Percentiles rank a stretch among this genome's conserved stretches.
Conservation (phyloP, 345 rosid genomes). For the Dipteronia sinensis region DNA sequence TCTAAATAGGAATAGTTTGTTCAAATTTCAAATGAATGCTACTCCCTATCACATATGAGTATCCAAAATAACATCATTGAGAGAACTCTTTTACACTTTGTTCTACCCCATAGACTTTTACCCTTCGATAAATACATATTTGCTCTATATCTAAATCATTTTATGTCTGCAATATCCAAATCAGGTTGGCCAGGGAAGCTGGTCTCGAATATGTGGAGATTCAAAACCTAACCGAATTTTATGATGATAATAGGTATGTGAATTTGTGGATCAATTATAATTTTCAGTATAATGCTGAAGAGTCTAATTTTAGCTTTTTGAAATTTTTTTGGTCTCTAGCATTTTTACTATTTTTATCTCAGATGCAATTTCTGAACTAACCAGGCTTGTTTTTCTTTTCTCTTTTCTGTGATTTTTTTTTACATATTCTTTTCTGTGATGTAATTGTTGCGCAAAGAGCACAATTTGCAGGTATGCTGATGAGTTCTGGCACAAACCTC, state of each 20-base stretch:
- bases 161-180: slow-evolving; percentile 11
- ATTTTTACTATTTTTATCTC: background rate
- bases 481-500: slow-evolving; percentile 72
- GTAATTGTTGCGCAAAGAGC: slow-evolving; percentile 43
- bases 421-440: background rate
- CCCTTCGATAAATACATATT: background rate
- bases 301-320: background rate
- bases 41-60: background rate
- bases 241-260: slow-evolving; percentile 82
- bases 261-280: background rate
- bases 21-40: background rate
- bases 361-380: slow-evolving; percentile 11
- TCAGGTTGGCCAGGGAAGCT: slow-evolving; percentile 95
- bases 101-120: background rate
- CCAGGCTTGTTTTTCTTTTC: slow-evolving; percentile 20
- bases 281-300: background rate
- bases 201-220: slow-evolving; percentile 95
- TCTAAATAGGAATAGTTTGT: background rate
- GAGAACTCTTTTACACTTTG: background rate
- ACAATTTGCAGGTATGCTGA: slow-evolving; percentile 69
- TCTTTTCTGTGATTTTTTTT: slow-evolving; percentile 4
- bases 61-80: slow-evolving; percentile 15
- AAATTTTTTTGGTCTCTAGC: background rate
- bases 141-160: background rate
- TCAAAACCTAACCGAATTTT: slow-evolving; percentile 88